phyloP scores from a whole-genome alignment of 2,329 filamentous ascomycete species.

The Seiridium unicorne region DNA sequence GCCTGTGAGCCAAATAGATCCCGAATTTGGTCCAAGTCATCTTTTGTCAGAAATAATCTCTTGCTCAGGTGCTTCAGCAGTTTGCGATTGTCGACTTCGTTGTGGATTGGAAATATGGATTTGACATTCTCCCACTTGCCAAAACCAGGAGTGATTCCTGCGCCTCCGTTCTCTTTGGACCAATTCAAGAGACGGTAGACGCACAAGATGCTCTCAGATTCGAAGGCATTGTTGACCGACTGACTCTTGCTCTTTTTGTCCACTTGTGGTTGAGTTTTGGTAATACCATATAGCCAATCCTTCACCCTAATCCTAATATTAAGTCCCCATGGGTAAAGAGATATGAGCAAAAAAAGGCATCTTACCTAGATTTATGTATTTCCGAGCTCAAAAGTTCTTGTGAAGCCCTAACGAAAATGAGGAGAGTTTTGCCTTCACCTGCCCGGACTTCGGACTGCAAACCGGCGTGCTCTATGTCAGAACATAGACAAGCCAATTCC shows the following conservation, averaged over 20 bases:
- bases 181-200: constrained; percentile 67
- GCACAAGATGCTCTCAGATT: constrained; percentile 69
- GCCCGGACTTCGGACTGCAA: constrained; percentile 71
- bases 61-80: constrained; percentile 57
- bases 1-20: constrained; percentile 61
- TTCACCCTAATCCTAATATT: constrained; percentile 52
- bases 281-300: constrained; percentile 73
- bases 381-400: constrained; percentile 61
- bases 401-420: constrained; percentile 66
- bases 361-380: constrained; percentile 65
- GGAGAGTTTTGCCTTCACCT: constrained; percentile 63
- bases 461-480: constrained; percentile 60
- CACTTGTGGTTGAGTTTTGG: constrained; percentile 59
- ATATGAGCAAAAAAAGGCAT: background rate
- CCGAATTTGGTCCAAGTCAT: constrained; percentile 58
- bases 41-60: constrained; percentile 45
- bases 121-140: constrained; percentile 61
- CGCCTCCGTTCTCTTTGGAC: constrained; percentile 57
- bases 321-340: background rate
- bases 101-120: constrained; percentile 62
- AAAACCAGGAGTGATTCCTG: constrained; percentile 56
- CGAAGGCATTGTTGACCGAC: constrained; percentile 43
- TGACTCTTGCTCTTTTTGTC: constrained; percentile 41
- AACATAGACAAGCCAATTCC: constrained; percentile 57
- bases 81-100: constrained; percentile 53